A percentile compares a stretch with the other conserved stretches of the same genome.
Evolutionary conservation across 208 protist species (phyloP).

Genomic region (Zelonia costaricensis): DNA sequence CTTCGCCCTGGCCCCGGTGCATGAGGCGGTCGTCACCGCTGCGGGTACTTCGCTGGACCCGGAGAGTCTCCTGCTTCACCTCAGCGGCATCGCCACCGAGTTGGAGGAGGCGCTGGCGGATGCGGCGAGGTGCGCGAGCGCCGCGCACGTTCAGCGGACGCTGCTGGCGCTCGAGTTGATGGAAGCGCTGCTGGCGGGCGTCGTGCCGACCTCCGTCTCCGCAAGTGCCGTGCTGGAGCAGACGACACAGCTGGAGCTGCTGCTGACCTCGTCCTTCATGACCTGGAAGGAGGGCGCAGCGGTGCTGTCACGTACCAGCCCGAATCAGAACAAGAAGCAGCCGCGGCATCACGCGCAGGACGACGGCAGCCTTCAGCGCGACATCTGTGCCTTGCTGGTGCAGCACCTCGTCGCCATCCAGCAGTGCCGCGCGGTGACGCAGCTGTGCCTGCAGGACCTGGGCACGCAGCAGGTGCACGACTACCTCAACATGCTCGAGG

Average conservation of each 20-base stretch:
- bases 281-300: slow-evolving; percentile 8
- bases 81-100: slow-evolving; percentile 20
- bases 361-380: too few species aligned
- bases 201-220: slow-evolving; percentile 66
- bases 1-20: slow-evolving; percentile 43
- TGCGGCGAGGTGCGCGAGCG: background rate
- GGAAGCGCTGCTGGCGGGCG: slow-evolving; percentile 60
- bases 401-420: slow-evolving; percentile 56
- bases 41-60: slow-evolving; percentile 59
- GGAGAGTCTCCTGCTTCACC: slow-evolving; percentile 47
- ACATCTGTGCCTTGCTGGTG: background rate
- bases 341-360: slow-evolving; percentile 9
- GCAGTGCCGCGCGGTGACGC: slow-evolving; percentile 59
- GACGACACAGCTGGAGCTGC: slow-evolving; percentile 76
- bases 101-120: background rate
- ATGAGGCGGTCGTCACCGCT: slow-evolving; percentile 41
- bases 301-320: too few species aligned
- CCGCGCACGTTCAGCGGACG: slow-evolving; percentile 22
- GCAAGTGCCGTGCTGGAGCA: slow-evolving; percentile 68
- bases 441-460: slow-evolving; percentile 70
- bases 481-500: slow-evolving; percentile 79
- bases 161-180: slow-evolving; percentile 67
- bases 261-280: slow-evolving; percentile 53
- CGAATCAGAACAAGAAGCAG: background rate
- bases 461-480: slow-evolving; percentile 66